Conservation (phyloP, 2,329 filamentous ascomycete species). For the Aureobasidium musti region DNA sequence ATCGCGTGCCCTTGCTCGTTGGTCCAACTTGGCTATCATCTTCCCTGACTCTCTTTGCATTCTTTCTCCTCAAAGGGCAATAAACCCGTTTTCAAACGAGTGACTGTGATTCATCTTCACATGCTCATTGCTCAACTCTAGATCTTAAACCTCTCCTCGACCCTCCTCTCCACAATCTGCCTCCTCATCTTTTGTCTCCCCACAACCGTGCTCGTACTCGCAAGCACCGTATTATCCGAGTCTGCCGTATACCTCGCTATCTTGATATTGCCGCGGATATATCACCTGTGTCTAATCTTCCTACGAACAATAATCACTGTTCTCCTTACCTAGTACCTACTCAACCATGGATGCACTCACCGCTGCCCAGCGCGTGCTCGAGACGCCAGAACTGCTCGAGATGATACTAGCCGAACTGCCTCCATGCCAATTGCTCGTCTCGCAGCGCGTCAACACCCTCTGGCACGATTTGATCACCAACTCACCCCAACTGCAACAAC, state of each 20-base stretch:
- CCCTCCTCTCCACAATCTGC: background rate
- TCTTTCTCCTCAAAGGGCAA: constrained; percentile 5
- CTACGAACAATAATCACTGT: background rate
- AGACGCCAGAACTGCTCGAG: constrained; percentile 45
- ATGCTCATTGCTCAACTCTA: background rate
- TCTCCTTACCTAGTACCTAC: background rate
- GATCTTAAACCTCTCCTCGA: background rate
- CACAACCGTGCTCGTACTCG: constrained; percentile 1
- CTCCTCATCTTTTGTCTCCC: background rate
- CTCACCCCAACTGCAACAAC: constrained; percentile 38
- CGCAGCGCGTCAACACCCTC: constrained; percentile 38
- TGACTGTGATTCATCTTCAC: constrained; percentile 8
- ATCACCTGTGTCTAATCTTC: background rate
- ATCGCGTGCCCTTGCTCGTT: background rate
- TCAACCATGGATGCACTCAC: constrained; percentile 9
- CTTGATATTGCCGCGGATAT: background rate
- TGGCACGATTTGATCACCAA: constrained; percentile 38
- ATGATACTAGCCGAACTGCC: constrained; percentile 41
- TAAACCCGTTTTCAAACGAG: constrained; percentile 2
- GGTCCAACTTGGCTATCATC: background rate
- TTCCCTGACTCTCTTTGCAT: background rate
- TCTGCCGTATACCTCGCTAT: background rate
- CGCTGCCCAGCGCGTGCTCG: constrained; percentile 35
- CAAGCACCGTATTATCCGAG: background rate
- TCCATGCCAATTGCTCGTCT: constrained; percentile 40